Evolutionary conservation across 345 rosid genomes (phyloP), one percentile per base, ranked within the genome.

Genomic region (Bruguiera parviflora): DNA sequence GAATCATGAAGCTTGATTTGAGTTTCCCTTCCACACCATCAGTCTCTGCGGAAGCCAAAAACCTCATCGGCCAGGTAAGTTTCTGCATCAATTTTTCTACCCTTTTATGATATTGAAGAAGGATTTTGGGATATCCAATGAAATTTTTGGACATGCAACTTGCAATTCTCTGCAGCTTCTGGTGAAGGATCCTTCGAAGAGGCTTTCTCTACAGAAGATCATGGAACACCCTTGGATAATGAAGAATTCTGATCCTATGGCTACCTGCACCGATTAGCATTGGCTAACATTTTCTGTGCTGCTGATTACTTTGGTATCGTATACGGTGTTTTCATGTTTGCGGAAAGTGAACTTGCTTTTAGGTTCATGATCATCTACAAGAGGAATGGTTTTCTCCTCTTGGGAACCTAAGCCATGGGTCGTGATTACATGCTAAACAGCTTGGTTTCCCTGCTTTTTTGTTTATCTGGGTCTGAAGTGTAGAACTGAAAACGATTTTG

Each of bases 221-320:
- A 65, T 89, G 88, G 87, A 85, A 64, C 97, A 92, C 63, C 98
- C 96, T 3, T 96, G 98, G 98, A 90, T 96, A 33, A 70, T 86
- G 43, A 86, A 81, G 85, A 86, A 90, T 77, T 94, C 96, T 49
- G 82, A 92, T 75, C 89, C 92, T n/a, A 70, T 24, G 59, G 92
- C 89, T 61, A 77, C 68, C 78, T 86, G 87, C 68, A 78, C 58
- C 60, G 52, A 6, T 65, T 65, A 80, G 53, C 11, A 3, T 56
- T 3, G 5, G 6, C 16, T 35, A 11, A 6, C 68, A 37, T 15
- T 59, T 65, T 57, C 20, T 31, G 33, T 27, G 11, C 32, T 61
- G 49, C 57, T 53, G 39, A 68, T 64, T 2, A 10, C 62, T 76
- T 71, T 24, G 57, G 18, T 37, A 39, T 73, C 60, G 49, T 61